Conservation (phyloP, 306 rosid species). For the Herpetospermum pedunculosum region DNA sequence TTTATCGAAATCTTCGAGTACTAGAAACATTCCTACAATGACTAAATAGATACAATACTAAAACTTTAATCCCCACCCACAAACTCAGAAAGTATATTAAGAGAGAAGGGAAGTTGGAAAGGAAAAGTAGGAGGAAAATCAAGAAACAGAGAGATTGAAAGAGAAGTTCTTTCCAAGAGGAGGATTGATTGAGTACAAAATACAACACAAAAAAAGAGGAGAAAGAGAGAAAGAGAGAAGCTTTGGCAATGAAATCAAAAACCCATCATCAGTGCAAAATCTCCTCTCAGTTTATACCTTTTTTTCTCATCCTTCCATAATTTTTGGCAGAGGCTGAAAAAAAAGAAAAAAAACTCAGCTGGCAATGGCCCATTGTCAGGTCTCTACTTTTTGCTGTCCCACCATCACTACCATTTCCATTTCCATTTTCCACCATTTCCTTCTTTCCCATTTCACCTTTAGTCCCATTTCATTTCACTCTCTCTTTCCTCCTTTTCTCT, state of each 20-base stretch:
- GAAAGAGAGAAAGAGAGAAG: not conserved
- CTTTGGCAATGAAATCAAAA: not conserved
- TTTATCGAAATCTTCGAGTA: no score
- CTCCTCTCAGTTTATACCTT: not conserved
- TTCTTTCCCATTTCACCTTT: conserved; percentile 4
- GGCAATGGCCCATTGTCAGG: conserved; percentile 67
- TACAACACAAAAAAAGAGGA: not conserved
- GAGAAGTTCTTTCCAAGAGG: no score
- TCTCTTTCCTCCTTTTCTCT: not conserved
- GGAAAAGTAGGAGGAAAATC: no score
- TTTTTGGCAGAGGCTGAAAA: not conserved
- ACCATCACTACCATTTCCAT: conserved; percentile 11
- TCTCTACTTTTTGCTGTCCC: conserved; percentile 36
- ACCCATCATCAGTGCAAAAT: not conserved
- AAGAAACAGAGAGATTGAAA: no score
- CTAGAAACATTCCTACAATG: no score
- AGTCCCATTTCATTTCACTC: not conserved
- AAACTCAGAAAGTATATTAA: no score
- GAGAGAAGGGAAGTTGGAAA: no score
- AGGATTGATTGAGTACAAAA: not conserved
- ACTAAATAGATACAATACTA: no score
- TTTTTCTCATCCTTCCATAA: not conserved
- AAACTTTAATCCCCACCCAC: no score
- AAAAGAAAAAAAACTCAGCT: conserved; percentile 13
- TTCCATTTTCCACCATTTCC: conserved; percentile 14